Evolutionary conservation across 208 protist species (phyloP).

Genomic region (Acanthamoeba triangularis): DNA sequence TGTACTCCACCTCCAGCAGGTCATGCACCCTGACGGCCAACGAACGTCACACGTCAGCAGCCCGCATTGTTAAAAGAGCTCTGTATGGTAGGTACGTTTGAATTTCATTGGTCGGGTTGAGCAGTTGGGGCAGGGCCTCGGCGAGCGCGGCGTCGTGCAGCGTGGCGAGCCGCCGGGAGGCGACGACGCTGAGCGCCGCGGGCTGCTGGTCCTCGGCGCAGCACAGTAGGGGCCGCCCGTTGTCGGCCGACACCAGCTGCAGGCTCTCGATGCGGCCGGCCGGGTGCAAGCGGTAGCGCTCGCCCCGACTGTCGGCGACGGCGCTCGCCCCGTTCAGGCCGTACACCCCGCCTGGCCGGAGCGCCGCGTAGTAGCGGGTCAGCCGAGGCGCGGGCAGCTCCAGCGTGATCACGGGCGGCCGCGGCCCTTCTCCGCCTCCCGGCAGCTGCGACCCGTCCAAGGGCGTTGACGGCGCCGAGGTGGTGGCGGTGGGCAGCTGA

Average conservation of each 20-base stretch:
- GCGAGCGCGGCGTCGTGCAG: not conserved
- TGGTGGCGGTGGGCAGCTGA: not conserved
- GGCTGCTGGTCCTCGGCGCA: not conserved
- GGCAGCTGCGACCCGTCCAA: too few relatives aligned
- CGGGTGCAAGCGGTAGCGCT: not conserved
- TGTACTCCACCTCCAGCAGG: not conserved
- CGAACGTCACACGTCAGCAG: not conserved
- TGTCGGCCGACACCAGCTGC: not conserved
- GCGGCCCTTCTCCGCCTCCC: not conserved
- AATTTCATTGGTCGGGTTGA: not conserved
- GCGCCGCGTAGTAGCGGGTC: not conserved
- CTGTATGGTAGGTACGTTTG: too few relatives aligned
- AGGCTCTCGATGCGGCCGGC: constrained; percentile 35
- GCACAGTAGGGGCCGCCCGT: not conserved
- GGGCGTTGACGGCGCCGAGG: not conserved
- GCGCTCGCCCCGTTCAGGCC: not conserved
- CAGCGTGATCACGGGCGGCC: not conserved
- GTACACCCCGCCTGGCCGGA: not conserved
- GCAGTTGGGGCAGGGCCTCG: not conserved
- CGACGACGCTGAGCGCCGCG: not conserved
- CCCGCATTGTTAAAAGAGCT: too few relatives aligned
- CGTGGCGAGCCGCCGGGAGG: not conserved
- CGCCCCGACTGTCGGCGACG: not conserved
- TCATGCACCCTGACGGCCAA: constrained; percentile 7
- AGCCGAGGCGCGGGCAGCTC: not conserved